Conservation (phyloP, 2,329 filamentous ascomycete species). For the Stachybotrys chlorohalonatus region DNA sequence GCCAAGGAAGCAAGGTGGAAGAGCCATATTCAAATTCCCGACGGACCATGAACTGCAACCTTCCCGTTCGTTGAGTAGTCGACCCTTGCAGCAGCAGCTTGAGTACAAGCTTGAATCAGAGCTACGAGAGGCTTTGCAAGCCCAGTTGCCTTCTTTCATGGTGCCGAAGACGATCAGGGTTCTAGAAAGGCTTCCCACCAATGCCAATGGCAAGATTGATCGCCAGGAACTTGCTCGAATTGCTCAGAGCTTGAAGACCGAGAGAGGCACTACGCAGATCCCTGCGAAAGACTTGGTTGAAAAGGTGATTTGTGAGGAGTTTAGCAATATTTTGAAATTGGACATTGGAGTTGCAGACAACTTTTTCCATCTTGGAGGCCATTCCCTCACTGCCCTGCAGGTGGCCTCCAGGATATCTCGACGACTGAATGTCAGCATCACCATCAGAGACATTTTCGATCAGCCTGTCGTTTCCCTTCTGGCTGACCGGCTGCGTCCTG, state of each 20-base stretch:
- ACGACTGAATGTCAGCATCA: background rate
- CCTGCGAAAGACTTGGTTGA: background rate
- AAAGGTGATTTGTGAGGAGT: background rate
- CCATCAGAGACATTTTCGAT: background rate
- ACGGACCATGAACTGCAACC: conserved; percentile 3
- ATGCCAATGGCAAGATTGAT: background rate
- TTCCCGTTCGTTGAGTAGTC: conserved; percentile 4
- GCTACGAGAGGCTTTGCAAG: background rate
- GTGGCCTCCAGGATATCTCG: conserved; percentile 6
- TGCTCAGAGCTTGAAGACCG: no score
- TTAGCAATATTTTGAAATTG: background rate
- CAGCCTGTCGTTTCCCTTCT: background rate
- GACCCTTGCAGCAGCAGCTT: conserved; percentile 6
- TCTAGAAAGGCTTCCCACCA: background rate
- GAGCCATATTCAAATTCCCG: conserved; percentile 6
- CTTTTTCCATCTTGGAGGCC: conserved; percentile 17
- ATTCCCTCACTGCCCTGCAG: conserved; percentile 12
- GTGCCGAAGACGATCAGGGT: background rate
- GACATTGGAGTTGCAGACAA: conserved; percentile 4
- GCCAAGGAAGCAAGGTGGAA: conserved; percentile 1
- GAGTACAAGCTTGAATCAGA: conserved; percentile 2
- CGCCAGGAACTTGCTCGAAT: background rate
- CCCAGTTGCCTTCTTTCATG: conserved; percentile 1
- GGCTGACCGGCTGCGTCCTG: background rate
- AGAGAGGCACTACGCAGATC: no score